phyloP scores from a whole-genome alignment of 2,329 filamentous ascomycete species.

The Zymoseptoria tritici region DNA sequence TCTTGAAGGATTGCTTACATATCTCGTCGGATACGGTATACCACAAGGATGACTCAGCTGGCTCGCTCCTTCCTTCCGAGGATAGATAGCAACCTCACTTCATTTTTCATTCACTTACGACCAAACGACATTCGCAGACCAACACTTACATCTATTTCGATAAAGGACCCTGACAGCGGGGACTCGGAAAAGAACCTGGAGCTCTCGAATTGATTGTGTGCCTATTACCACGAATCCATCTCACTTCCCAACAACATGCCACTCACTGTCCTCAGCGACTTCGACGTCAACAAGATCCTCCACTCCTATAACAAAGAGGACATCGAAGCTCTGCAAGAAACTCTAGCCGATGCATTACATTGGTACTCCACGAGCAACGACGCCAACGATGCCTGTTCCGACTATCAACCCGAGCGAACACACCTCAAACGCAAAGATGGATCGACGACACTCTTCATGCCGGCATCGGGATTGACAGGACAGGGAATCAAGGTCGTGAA shows the following conservation, averaged over 20 bases:
- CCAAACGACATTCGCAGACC: neutral
- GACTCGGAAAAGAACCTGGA: too few species aligned
- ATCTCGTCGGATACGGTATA: neutral
- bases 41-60: neutral
- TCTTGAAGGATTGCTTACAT: neutral
- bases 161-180: too few species aligned
- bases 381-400: conserved; percentile 48
- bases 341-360: conserved; percentile 53
- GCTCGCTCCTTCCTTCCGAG: neutral
- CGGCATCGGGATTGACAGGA: conserved; percentile 52
- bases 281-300: conserved; percentile 49
- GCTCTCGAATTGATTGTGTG: too few species aligned
- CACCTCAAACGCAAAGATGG: conserved; percentile 54
- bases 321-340: conserved; percentile 49
- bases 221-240: neutral
- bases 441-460: conserved; percentile 60
- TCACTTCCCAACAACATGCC: conserved; percentile 39
- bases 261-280: conserved; percentile 52
- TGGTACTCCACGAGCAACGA: conserved; percentile 59
- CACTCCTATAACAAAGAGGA: conserved; percentile 50
- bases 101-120: neutral
- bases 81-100: neutral
- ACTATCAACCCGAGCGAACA: conserved; percentile 56
- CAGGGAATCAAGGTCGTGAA: conserved; percentile 61
- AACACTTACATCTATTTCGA: too few species aligned